Evolutionary conservation across 495 filamentous ascomycete genomes (phyloP).

Genomic region (Physcia stellaris): DNA sequence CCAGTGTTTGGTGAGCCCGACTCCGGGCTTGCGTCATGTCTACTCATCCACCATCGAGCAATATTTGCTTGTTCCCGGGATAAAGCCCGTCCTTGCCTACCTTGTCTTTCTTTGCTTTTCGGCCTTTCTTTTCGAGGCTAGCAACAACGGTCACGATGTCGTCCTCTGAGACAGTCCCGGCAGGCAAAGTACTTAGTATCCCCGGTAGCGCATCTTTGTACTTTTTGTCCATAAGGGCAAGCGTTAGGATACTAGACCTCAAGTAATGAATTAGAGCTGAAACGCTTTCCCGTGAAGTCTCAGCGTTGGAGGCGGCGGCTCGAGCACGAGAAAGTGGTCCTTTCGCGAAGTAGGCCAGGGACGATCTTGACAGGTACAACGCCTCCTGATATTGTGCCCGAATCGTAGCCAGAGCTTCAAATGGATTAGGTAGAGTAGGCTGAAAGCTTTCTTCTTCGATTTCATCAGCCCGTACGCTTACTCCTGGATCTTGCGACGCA

Average conservation of each 20-base stretch:
- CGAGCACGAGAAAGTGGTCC: slow-evolving; percentile 82
- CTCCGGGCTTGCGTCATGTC: slow-evolving; percentile 23
- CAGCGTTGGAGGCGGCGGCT: slow-evolving; percentile 49
- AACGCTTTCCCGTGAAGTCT: slow-evolving; percentile 12
- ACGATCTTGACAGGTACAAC: slow-evolving; percentile 65
- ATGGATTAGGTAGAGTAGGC: too few species aligned
- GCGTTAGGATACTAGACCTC: slow-evolving; percentile 54
- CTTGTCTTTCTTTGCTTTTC: slow-evolving; percentile 55
- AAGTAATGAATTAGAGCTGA: slow-evolving; percentile 52
- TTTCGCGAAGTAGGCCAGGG: slow-evolving; percentile 94
- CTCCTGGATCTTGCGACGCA: slow-evolving; percentile 33
- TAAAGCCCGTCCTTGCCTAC: slow-evolving; percentile 67
- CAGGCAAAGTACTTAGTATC: slow-evolving; percentile 49
- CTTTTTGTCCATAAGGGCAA: slow-evolving; percentile 73
- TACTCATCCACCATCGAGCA: slow-evolving; percentile 61
- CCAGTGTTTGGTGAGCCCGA: slow-evolving; percentile 26
- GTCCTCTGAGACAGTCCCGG: slow-evolving; percentile 45
- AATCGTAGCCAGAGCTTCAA: slow-evolving; percentile 53
- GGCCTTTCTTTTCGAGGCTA: slow-evolving; percentile 30
- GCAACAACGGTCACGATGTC: slow-evolving; percentile 20
- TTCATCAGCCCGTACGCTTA: too few species aligned
- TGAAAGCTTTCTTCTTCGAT: too few species aligned
- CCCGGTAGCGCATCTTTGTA: slow-evolving; percentile 64
- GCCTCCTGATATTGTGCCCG: slow-evolving; percentile 70
- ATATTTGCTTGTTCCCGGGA: slow-evolving; percentile 57